A percentile compares a stretch with the other conserved stretches of the same genome.
Conservation (phyloP, 495 filamentous ascomycete genomes). For the Penicillium samsonianum region DNA sequence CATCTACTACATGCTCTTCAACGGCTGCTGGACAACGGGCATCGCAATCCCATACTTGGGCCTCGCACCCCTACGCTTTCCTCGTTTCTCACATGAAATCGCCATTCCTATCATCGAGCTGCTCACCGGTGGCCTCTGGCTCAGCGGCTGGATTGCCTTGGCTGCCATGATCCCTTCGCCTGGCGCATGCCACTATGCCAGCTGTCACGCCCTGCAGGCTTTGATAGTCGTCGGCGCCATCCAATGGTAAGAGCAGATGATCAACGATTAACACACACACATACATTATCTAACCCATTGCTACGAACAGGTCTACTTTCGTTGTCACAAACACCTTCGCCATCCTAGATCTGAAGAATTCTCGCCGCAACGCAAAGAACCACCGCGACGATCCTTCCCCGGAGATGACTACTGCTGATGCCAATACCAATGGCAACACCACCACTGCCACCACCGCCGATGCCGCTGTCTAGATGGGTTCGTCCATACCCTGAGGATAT, state of each 20-base stretch:
- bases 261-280: not conserved
- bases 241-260: slow-evolving; percentile 42
- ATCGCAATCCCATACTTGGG: slow-evolving; percentile 63
- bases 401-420: not conserved
- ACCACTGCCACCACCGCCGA: not conserved
- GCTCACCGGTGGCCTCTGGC: slow-evolving; percentile 47
- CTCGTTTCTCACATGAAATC: slow-evolving; percentile 54
- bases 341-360: slow-evolving; percentile 13
- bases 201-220: slow-evolving; percentile 48
- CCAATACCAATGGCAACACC: not conserved
- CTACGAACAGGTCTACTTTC: slow-evolving; percentile 41
- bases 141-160: slow-evolving; percentile 69
- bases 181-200: slow-evolving; percentile 41
- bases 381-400: not conserved
- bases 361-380: slow-evolving; percentile 10
- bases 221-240: slow-evolving; percentile 48
- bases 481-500: not conserved
- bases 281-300: not conserved
- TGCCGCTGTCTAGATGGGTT: not conserved
- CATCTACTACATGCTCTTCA: slow-evolving; percentile 68
- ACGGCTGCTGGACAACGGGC: slow-evolving; percentile 62
- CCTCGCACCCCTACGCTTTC: slow-evolving; percentile 57
- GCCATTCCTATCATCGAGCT: slow-evolving; percentile 28
- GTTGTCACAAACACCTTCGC: slow-evolving; percentile 42
- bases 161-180: slow-evolving; percentile 57